Conservation (phyloP, 228 moss, liverwort and hornwort species). For the Sphagnum fallax region DNA sequence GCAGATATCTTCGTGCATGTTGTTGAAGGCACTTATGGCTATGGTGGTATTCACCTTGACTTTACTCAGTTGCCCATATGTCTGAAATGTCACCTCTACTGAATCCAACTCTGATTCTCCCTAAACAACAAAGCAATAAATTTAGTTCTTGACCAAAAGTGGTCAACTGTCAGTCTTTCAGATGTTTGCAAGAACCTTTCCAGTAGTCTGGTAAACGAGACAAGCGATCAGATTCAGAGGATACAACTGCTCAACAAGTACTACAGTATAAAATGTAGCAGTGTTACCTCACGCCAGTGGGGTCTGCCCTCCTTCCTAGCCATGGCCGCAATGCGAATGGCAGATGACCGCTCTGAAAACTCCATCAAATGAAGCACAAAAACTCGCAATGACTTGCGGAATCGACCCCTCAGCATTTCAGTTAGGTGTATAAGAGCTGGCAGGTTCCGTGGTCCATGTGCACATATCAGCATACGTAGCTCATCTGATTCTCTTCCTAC, state of each 20-base stretch:
- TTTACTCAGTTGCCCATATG: slow-evolving; percentile 24
- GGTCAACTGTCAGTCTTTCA: background rate
- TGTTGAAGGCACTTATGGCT: slow-evolving; percentile 17
- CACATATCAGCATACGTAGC: slow-evolving; percentile 28
- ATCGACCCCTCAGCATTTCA: slow-evolving; percentile 18
- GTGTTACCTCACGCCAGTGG: slow-evolving; percentile 9
- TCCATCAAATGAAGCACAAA: slow-evolving; percentile 32
- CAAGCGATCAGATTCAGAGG: background rate
- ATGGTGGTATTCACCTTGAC: slow-evolving; percentile 17
- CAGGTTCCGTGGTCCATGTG: slow-evolving; percentile 24
- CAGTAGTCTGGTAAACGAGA: background rate
- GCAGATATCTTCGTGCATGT: slow-evolving; percentile 37
- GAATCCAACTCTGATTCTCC: slow-evolving; percentile 14
- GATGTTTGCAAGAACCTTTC: slow-evolving; percentile 1
- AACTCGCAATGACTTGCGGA: slow-evolving; percentile 13
- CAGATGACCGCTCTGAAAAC: slow-evolving; percentile 34
- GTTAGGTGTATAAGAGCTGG: slow-evolving; percentile 25
- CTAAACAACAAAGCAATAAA: background rate
- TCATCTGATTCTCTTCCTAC: slow-evolving; percentile 9
- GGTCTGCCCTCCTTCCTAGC: slow-evolving; percentile 13
- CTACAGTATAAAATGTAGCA: background rate
- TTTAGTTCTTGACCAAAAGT: background rate
- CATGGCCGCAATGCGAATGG: slow-evolving; percentile 21
- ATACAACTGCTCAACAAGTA: background rate
- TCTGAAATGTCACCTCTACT: slow-evolving; percentile 19